Conservation (phyloP, 2,329 filamentous ascomycete genomes). For the Trichoderma citrinoviride region DNA sequence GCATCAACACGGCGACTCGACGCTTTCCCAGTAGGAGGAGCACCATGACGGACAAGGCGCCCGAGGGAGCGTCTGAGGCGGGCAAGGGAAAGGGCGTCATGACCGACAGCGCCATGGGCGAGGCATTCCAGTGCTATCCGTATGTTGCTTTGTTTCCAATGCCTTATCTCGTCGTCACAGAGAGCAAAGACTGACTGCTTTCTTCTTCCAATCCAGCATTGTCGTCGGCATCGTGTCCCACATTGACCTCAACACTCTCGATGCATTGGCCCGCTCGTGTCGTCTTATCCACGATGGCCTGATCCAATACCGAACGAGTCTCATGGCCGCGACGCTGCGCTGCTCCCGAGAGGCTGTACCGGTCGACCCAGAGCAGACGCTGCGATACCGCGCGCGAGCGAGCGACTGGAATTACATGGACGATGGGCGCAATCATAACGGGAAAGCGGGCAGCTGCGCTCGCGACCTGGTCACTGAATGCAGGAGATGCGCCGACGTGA, state of each 20-base stretch:
- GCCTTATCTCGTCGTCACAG: not conserved
- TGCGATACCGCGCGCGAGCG: conserved; percentile 53
- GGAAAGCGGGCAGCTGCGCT: conserved; percentile 76
- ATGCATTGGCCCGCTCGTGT: conserved; percentile 79
- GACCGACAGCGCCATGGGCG: conserved; percentile 28
- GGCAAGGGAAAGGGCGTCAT: not conserved
- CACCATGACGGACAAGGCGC: conserved; percentile 6
- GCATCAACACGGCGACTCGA: not conserved
- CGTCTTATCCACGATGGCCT: conserved; percentile 75
- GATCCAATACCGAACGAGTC: conserved; percentile 70
- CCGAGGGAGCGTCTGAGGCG: not conserved
- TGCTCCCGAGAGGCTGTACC: conserved; percentile 69
- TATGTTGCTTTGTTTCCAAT: conserved; percentile 24
- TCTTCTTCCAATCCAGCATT: conserved; percentile 57
- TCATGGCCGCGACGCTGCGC: conserved; percentile 72
- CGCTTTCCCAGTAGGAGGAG: conserved; percentile 1
- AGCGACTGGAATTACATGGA: conserved; percentile 61
- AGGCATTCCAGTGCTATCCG: conserved; percentile 40
- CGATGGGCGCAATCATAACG: conserved; percentile 52
- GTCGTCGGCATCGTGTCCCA: conserved; percentile 70
- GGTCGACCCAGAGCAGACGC: conserved; percentile 54
- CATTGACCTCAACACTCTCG: conserved; percentile 84
- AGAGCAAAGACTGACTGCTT: not conserved
- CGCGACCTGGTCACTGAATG: conserved; percentile 84
- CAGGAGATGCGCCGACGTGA: conserved; percentile 69